Evolutionary conservation across 2,329 filamentous ascomycete genomes (phyloP).

Genomic region (Fragosphaeria purpurea): DNA sequence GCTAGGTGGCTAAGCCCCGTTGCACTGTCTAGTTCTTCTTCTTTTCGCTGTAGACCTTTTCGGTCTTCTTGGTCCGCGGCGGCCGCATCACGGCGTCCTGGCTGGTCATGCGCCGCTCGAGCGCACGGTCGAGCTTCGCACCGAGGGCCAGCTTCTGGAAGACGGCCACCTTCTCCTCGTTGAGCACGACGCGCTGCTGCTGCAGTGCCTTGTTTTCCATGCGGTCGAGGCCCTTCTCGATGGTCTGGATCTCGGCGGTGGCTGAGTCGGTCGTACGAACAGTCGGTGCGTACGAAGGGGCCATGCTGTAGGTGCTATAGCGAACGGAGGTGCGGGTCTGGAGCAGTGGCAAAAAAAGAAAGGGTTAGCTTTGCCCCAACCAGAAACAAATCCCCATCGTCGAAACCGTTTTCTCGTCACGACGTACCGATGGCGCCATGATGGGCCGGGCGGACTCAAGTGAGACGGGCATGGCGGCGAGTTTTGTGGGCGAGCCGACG

Average conservation of each 20-base stretch:
- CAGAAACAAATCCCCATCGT: too few species aligned
- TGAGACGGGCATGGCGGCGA: constrained; percentile 42
- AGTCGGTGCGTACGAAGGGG: constrained; percentile 50
- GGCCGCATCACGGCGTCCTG: constrained; percentile 78
- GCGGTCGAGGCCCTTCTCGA: constrained; percentile 70
- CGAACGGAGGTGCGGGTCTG: constrained; percentile 46
- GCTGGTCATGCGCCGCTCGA: constrained; percentile 74
- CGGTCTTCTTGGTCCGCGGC: constrained; percentile 25
- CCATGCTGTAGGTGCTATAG: constrained; percentile 50
- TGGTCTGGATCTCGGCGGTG: constrained; percentile 52
- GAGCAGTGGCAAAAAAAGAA: not conserved
- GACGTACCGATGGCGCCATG: constrained; percentile 52
- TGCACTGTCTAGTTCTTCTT: constrained; percentile 19
- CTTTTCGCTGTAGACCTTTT: constrained; percentile 21
- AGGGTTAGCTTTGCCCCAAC: too few species aligned
- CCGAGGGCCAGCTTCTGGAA: constrained; percentile 80
- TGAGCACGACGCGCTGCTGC: constrained; percentile 71
- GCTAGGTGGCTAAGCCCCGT: not conserved
- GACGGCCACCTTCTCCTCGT: constrained; percentile 69
- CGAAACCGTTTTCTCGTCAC: too few species aligned
- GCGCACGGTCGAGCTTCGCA: constrained; percentile 80
- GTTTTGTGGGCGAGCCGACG: not conserved
- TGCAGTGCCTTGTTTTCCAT: constrained; percentile 82
- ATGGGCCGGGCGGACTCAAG: constrained; percentile 51
- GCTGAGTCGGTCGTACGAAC: constrained; percentile 44